phyloP scores from a whole-genome alignment of 805 yeast genomes.

The Candida morakotiae region DNA sequence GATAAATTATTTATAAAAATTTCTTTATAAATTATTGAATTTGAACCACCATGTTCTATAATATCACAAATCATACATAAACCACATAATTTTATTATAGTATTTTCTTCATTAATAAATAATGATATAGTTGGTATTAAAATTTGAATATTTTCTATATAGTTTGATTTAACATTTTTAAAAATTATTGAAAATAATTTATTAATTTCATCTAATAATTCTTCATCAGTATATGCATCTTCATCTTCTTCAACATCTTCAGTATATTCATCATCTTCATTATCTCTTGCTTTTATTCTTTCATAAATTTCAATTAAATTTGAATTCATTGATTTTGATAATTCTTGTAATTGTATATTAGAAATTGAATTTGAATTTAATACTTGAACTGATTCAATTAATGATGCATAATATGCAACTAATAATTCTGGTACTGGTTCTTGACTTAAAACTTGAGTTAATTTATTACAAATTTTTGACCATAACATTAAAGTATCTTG shows the following conservation, averaged over 20 bases:
- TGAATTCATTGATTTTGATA: constrained; percentile 56
- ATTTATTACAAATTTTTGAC: constrained; percentile 62
- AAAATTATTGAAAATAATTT: constrained; percentile 69
- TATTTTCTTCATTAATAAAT: constrained; percentile 61
- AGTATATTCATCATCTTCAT: constrained; percentile 77
- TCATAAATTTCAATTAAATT: constrained; percentile 65
- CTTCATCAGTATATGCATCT: constrained; percentile 86
- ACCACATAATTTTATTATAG: constrained; percentile 71
- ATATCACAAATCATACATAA: constrained; percentile 76
- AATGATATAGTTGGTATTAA: constrained; percentile 60
- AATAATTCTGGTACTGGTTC: constrained; percentile 85
- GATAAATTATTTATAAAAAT: constrained; percentile 60
- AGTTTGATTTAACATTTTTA: constrained; percentile 53
- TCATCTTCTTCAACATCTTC: constrained; percentile 86
- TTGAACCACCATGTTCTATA: constrained; percentile 73
- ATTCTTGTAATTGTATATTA: constrained; percentile 48
- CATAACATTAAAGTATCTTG: constrained; percentile 64
- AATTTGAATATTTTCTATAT: constrained; percentile 60
- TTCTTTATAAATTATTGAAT: constrained; percentile 60
- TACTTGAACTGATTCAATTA: constrained; percentile 61
- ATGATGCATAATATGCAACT: constrained; percentile 70
- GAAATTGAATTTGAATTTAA: constrained; percentile 64
- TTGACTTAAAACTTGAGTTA: constrained; percentile 61
- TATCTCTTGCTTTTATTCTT: constrained; percentile 69
- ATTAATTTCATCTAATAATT: constrained; percentile 79